Conservation (phyloP, 1,139 yeast genomes). For the Hemisphaericaspora xylofermentans region DNA sequence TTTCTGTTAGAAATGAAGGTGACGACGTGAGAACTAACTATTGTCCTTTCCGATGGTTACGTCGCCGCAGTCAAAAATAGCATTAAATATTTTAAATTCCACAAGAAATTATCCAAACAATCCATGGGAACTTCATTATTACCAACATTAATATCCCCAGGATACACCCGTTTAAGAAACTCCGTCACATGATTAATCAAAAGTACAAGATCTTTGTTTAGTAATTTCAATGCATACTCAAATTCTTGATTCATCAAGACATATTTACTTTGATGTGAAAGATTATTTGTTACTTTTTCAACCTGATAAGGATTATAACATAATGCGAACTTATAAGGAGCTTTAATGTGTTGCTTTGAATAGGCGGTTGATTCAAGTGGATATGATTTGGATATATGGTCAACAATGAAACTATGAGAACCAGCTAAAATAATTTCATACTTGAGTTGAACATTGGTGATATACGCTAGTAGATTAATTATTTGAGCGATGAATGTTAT, state of each 20-base stretch:
- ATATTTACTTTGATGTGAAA: slow-evolving; percentile 10
- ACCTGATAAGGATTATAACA: slow-evolving; percentile 26
- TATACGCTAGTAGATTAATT: slow-evolving; percentile 22
- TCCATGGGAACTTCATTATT: slow-evolving; percentile 34
- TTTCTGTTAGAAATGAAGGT: too few species aligned
- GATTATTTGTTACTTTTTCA: slow-evolving; percentile 17
- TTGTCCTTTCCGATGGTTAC: slow-evolving; percentile 1
- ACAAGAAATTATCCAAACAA: slow-evolving; percentile 41
- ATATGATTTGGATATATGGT: slow-evolving; percentile 20
- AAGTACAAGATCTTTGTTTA: slow-evolving; percentile 32
- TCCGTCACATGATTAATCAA: slow-evolving; percentile 27
- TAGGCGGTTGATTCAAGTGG: slow-evolving; percentile 10
- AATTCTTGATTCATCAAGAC: slow-evolving; percentile 27
- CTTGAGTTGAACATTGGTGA: slow-evolving; percentile 28
- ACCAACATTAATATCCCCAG: slow-evolving; percentile 13
- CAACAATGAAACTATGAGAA: slow-evolving; percentile 25
- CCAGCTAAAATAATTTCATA: slow-evolving; percentile 29
- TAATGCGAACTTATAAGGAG: slow-evolving; percentile 23
- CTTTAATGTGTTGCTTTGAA: background rate
- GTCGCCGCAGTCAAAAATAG: slow-evolving; percentile 36
- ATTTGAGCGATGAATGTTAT: slow-evolving; percentile 32
- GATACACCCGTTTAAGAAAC: slow-evolving; percentile 17
- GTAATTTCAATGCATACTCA: slow-evolving; percentile 34
- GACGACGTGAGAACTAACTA: too few species aligned
- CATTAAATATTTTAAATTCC: slow-evolving; percentile 41